Conservation (phyloP, 306 rosid species). For the Arachis stenosperma region DNA sequence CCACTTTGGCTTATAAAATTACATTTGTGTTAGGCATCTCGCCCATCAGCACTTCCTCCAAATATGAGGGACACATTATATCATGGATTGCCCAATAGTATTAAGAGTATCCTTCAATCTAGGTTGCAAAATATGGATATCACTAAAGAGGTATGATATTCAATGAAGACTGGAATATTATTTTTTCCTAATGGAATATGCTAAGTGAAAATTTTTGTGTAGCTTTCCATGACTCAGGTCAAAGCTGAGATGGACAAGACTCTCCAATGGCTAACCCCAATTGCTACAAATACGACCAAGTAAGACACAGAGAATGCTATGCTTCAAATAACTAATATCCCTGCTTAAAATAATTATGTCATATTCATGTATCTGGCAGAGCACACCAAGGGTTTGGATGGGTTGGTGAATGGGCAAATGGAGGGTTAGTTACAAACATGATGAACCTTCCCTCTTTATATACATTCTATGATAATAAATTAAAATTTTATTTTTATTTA, state of each 20-base stretch:
- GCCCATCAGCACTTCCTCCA: constrained; percentile 73
- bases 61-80: constrained; percentile 80
- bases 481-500: too few species aligned
- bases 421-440: constrained; percentile 53
- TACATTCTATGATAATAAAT: not conserved
- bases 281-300: constrained; percentile 83
- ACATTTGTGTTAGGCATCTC: constrained; percentile 63
- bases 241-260: constrained; percentile 79
- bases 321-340: not conserved
- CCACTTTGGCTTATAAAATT: not conserved
- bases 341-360: not conserved
- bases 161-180: constrained; percentile 1
- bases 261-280: constrained; percentile 81
- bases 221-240: constrained; percentile 62
- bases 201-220: constrained; percentile 40
- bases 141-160: constrained; percentile 61
- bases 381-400: constrained; percentile 96
- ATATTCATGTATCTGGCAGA: constrained; percentile 51
- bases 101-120: constrained; percentile 66
- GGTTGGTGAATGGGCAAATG: constrained; percentile 97
- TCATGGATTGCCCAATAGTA: constrained; percentile 69
- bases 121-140: constrained; percentile 51
- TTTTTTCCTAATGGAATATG: constrained; percentile 31
- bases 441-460: not conserved
- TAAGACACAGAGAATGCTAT: constrained; percentile 42